Percentiles rank a stretch among this genome's conserved stretches.
Evolutionary conservation across 2,329 filamentous ascomycete species (phyloP).

Genomic region (Metarhizium sp.): DNA sequence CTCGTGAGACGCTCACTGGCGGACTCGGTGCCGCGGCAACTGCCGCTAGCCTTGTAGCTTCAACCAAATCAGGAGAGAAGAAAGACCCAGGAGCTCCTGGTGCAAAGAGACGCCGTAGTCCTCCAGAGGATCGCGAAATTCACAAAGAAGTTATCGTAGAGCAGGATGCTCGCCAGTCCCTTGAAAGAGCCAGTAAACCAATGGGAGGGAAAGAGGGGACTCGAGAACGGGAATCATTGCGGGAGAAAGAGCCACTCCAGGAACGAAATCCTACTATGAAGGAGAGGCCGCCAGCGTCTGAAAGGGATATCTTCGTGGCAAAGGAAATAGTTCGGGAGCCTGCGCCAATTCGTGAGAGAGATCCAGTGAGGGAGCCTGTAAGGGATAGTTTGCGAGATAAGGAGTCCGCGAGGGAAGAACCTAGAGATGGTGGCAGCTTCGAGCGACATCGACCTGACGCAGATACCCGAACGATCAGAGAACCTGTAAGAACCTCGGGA

Average conservation of each 20-base stretch:
- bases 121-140: constrained; percentile 20
- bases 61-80: constrained; percentile 28
- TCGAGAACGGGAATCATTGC: constrained; percentile 1
- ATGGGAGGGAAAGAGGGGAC: background rate
- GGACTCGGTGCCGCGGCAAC: constrained; percentile 40
- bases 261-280: background rate
- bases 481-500: constrained; percentile 20
- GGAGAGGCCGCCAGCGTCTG: background rate
- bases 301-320: constrained; percentile 4
- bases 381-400: constrained; percentile 27
- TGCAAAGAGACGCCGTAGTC: constrained; percentile 18
- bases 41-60: constrained; percentile 32
- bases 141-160: constrained; percentile 13
- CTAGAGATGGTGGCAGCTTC: constrained; percentile 15
- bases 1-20: constrained; percentile 38
- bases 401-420: background rate
- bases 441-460: constrained; percentile 2
- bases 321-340: background rate
- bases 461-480: constrained; percentile 13
- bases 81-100: constrained; percentile 24
- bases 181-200: constrained; percentile 3
- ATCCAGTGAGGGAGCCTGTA: constrained; percentile 13
- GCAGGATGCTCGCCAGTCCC: constrained; percentile 6
- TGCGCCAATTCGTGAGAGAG: constrained; percentile 2
- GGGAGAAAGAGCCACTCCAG: background rate